phyloP scores from a whole-genome alignment of 768 basidiomycete genomes.

The Suillus decipiens region DNA sequence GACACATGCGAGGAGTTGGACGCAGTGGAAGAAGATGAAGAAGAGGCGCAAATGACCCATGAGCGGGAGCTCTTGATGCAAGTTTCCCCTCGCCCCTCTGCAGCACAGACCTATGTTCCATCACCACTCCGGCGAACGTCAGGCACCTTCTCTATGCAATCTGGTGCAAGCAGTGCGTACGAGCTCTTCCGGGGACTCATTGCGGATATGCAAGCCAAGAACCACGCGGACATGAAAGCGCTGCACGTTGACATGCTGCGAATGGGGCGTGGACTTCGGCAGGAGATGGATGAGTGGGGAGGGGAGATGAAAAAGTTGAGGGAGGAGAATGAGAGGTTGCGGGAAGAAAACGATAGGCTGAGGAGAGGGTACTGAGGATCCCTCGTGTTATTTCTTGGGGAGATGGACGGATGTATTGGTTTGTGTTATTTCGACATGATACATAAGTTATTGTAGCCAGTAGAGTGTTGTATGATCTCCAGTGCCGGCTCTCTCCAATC shows the following conservation, averaged over 20 bases:
- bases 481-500: not conserved
- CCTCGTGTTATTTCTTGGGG: not conserved
- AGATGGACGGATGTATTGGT: not conserved
- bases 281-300: constrained; percentile 60
- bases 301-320: constrained; percentile 52
- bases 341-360: constrained; percentile 68
- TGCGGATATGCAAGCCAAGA: constrained; percentile 72
- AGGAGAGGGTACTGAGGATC: constrained; percentile 39
- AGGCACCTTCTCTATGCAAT: constrained; percentile 29
- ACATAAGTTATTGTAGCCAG: not conserved
- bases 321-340: constrained; percentile 52
- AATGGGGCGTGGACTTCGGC: constrained; percentile 64
- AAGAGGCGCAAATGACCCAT: constrained; percentile 22
- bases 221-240: constrained; percentile 69
- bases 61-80: constrained; percentile 50
- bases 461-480: not conserved
- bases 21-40: constrained; percentile 2
- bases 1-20: constrained; percentile 8
- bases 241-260: constrained; percentile 72
- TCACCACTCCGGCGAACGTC: constrained; percentile 39
- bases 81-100: constrained; percentile 54
- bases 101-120: constrained; percentile 37
- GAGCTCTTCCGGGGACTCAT: constrained; percentile 72
- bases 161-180: constrained; percentile 32
- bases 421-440: not conserved